Evolutionary conservation across 1,284 basidiomycete genomes (phyloP), one percentile per base, ranked within the genome.

Genomic region (Pterulicium gracile): DNA sequence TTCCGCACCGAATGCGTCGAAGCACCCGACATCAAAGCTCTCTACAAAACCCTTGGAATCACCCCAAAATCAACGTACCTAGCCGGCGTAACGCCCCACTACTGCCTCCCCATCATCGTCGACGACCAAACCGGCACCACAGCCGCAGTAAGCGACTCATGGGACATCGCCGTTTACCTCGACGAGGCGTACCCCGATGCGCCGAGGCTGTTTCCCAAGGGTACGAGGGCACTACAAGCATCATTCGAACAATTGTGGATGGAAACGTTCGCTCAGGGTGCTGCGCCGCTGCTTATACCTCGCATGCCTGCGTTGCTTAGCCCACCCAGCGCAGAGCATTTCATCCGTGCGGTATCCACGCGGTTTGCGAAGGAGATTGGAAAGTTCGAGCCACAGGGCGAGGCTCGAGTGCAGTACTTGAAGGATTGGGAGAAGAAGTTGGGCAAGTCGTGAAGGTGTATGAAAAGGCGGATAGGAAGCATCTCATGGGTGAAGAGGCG

Each of bases 1-100:
- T 39, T 15, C 15, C 36, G 36, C 23, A 43, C 42, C 23, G 42
- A 43, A 22, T 43, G 42, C 19, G 13, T 43, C 5, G 42, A 43
- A 23, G 20, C 20, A 10, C 42, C 42, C 13, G 42, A 43, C 13
- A 43, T 43, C 13, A 21, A 43, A 21, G 13, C 42, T 7, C 20
- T 43, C 7, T 43, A 14, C 42, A 43, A 43, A 23, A 43, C 20
- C 19, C 14, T 43, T 21, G 42, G 42, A 7, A 14, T 21, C 13
- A 4, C 42, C 5, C 42, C 42, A 4, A 43, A 17, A 10, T 5
- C 5, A 13, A 43, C 10, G 10, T n/a, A n/a, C n/a, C n/a, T 15
- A 39, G 10, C 39, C 19, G 42, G 23, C 20, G 42, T 7, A 13
- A 39, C 15, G 5, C 42, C 42, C n/a, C 23, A 43, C 42, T 43